Conservation (phyloP, 2,329 filamentous ascomycete species). For the Saccharata proteae region DNA sequence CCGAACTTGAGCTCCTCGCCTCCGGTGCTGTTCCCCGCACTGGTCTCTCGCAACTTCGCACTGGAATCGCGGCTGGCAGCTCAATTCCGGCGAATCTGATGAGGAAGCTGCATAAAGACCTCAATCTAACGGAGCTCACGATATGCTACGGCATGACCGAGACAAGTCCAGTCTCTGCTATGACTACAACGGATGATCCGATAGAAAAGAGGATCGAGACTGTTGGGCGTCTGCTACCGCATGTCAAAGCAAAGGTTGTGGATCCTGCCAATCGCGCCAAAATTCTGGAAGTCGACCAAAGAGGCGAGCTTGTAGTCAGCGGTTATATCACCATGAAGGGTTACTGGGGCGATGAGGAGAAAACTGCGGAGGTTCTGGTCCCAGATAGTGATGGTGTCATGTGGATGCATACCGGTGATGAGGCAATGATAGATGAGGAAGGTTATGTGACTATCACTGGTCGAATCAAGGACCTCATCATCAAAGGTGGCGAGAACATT, state of each 20-base stretch:
- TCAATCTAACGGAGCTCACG: slow-evolving; percentile 72
- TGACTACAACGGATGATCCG: slow-evolving; percentile 71
- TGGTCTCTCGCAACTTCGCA: slow-evolving; percentile 57
- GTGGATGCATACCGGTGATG: slow-evolving; percentile 91
- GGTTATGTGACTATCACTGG: slow-evolving; percentile 86
- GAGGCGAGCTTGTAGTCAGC: slow-evolving; percentile 69
- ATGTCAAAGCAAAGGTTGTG: slow-evolving; percentile 70
- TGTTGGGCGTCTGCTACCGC: slow-evolving; percentile 73
- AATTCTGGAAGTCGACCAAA: slow-evolving; percentile 51
- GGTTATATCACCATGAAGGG: slow-evolving; percentile 87
- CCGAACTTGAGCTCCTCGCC: slow-evolving; percentile 67
- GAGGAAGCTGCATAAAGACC: slow-evolving; percentile 55
- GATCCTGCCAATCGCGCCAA: slow-evolving; percentile 47
- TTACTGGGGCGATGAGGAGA: slow-evolving; percentile 66
- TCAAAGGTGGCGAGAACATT: slow-evolving; percentile 90
- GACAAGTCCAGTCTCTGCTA: slow-evolving; percentile 60
- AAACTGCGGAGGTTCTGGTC: slow-evolving; percentile 58
- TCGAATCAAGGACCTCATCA: slow-evolving; percentile 90
- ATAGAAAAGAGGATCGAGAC: slow-evolving; percentile 59
- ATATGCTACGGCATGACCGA: slow-evolving; percentile 98
- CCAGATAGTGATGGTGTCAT: slow-evolving; percentile 42
- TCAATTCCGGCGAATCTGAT: slow-evolving; percentile 77
- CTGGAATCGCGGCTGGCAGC: slow-evolving; percentile 84
- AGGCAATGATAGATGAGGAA: slow-evolving; percentile 69
- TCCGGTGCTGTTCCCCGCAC: slow-evolving; percentile 27